Evolutionary conservation across 2,329 filamentous ascomycete genomes (phyloP), one percentile per base, ranked within the genome.

Genomic region (Paraconiothyrium brasiliense): DNA sequence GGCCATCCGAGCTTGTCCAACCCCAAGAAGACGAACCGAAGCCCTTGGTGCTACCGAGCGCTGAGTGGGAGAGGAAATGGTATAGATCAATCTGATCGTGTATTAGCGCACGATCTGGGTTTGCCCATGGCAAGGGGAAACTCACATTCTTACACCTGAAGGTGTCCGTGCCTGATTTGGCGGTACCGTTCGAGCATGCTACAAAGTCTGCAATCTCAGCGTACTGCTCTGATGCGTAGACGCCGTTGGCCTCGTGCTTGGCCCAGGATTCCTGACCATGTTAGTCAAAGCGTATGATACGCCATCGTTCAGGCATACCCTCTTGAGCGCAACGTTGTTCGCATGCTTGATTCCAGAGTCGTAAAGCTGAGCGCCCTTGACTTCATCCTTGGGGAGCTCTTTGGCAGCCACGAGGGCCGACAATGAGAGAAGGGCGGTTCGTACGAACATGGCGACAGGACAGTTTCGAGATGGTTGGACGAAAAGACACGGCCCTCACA

Each of bases 11-110:
- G 16, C 84, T 82, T 0, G 83, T 84, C 84, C 85, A 86, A 6
- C 85, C 85, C 84, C 84, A 86, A 0, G 83, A 84, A 2, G 78
- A 81, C 16, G 79, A 81, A 8, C 81, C 81, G 51, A 80, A 77
- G 35, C 79, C 80, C 22, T 67, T 73, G 27, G 68, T 74, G 64
- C 83, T 84, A 6, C 85, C 86, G 1, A 88, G 80, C 32, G 82
- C 81, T 3, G 81, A 79, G 67, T 88, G 86, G 43, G 80, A 82
- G 48, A 85, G 74, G 75, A 88, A 88, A 67, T 85, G 83, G 68
- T 86, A 84, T 2, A 87, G 79, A 65, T 88, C 85, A 20, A 86
- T 79, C 78, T 76, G 16, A n/a, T 34, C 2, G 16, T 14, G 27
- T 30, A 32, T 71, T 11, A 72, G 61, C 30, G 24, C 24, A 35